Base-by-base conservation (phyloP, 2,329 filamentous ascomycete genomes). In the Aspergillus cejpii region DNA sequence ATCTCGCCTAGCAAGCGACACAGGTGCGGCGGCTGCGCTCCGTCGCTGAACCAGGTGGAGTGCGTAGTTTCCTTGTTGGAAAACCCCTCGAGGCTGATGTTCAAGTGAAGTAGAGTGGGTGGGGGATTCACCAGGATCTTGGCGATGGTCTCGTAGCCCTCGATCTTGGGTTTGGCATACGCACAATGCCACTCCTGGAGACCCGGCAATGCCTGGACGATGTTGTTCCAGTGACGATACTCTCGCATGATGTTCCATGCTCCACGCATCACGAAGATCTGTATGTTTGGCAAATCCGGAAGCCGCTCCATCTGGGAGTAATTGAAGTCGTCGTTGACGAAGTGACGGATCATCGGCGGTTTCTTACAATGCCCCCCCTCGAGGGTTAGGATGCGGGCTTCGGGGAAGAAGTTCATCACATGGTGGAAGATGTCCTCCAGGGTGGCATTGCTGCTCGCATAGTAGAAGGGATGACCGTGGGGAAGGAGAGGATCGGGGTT, bases 281-380 rank as follows among this genome's bases (percentile, higher is more conserved):
- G 75, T 24, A 88, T 75, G 2, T 77, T 76, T 2, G 70, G 62
- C 2, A 85, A 68, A 15, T 64, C 54, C 6, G 75, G 71, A 6
- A 80, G 62, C 21, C 60, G 56, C 52, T 67, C 59, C 17, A 59
- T 52, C 24, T 58, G 56, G 1, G 57, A 50, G 36, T 55, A 48
- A 3, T 58, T 60, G 24, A 55, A 57, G 10, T 59, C 56, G 26
- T 64, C 61, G 17, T 62, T 56, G 27, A 72, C 63, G 58, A 81
- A 82, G 48, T 81, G 75, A 37, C 65, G 66, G 39, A 88, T 81
- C 63, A 81, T 80, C 5, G 84, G 84, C 2, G 84, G 81, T 62
- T 86, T 87, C 60, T 84, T 85, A 51, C 84, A 78, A 61, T 88
- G 83, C 3, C 85, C 84, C n/a, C 84, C 85, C 63, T 88, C 84